Evolutionary conservation across 495 filamentous ascomycete genomes (phyloP).

Genomic region (Aspergillus taichungensis): DNA sequence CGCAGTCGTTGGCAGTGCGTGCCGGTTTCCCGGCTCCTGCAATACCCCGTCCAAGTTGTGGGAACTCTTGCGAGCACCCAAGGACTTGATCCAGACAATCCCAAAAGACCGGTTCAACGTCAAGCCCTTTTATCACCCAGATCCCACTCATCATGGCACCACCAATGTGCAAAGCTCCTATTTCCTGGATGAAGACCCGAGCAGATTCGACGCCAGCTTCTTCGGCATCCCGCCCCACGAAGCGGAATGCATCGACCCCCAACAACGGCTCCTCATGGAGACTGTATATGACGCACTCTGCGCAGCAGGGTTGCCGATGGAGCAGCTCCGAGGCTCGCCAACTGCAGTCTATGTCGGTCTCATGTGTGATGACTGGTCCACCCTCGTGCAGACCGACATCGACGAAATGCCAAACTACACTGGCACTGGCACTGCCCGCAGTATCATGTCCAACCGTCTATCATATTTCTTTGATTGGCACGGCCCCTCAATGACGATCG

Average conservation of each 20-base stretch:
- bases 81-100: conserved; percentile 27
- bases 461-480: conserved; percentile 50
- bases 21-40: conserved; percentile 44
- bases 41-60: conserved; percentile 28
- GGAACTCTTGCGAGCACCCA: conserved; percentile 23
- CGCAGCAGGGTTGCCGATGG: conserved; percentile 35
- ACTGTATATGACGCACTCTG: conserved; percentile 54
- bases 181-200: conserved; percentile 35
- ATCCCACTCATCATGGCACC: conserved; percentile 27
- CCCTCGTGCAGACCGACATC: conserved; percentile 33
- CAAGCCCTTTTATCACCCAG: conserved; percentile 28
- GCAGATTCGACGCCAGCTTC: conserved; percentile 44
- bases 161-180: conserved; percentile 35
- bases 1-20: conserved; percentile 41
- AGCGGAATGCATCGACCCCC: conserved; percentile 42
- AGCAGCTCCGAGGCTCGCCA: conserved; percentile 37
- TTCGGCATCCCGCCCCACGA: conserved; percentile 53
- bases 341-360: conserved; percentile 44
- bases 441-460: conserved; percentile 44
- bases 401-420: conserved; percentile 37
- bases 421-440: conserved; percentile 42
- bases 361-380: conserved; percentile 42
- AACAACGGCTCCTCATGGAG: conserved; percentile 48
- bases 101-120: conserved; percentile 33
- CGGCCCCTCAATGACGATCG: conserved; percentile 48